Percentiles rank a stretch among this genome's conserved stretches.
phyloP scores from a whole-genome alignment of 2,329 filamentous ascomycete species.

The Albifimbria verrucaria region DNA sequence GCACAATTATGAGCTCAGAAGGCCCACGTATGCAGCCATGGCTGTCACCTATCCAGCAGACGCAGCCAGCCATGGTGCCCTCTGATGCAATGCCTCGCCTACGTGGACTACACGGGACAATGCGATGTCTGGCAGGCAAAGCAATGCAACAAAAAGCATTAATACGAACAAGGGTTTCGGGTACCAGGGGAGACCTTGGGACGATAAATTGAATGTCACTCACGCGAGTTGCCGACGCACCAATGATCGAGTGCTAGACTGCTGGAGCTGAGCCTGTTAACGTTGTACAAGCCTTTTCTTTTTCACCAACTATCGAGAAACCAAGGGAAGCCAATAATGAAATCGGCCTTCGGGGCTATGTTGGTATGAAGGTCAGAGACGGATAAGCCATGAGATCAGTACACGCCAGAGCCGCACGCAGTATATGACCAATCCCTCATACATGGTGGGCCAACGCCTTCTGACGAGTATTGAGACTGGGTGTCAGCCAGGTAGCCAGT shows the following conservation, averaged over 20 bases:
- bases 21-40: neutral
- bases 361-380: too few species aligned
- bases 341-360: too few species aligned
- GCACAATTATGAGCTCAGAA: neutral
- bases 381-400: too few species aligned
- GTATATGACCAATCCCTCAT: too few species aligned
- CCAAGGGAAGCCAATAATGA: too few species aligned
- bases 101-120: neutral
- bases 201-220: neutral
- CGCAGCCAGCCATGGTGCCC: neutral
- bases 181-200: neutral
- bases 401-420: too few species aligned
- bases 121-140: neutral
- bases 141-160: neutral
- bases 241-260: neutral
- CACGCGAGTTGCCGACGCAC: neutral
- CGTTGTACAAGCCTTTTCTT: neutral
- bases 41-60: neutral
- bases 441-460: too few species aligned
- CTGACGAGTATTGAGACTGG: too few species aligned
- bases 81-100: neutral
- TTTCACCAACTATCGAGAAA: too few species aligned
- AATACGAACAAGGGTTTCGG: neutral
- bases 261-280: neutral
- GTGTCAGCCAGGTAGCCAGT: too few species aligned